Base-by-base conservation (phyloP, 805 yeast species). In the Wickerhamiella galacta region DNA sequence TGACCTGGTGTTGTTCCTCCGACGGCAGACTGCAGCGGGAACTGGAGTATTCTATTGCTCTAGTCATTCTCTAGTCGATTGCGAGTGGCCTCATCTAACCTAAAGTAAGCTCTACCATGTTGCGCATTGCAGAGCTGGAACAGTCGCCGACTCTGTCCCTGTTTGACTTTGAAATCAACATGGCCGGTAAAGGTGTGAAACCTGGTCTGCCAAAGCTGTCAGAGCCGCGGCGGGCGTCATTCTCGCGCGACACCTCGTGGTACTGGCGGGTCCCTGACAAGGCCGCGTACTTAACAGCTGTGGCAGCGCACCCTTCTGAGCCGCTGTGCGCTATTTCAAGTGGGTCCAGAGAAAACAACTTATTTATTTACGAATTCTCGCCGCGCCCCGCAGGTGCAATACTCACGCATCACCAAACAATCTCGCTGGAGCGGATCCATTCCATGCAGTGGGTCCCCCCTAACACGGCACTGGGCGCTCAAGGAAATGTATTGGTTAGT, bases 341-440 rank as follows among this genome's bases (percentile, higher is more conserved):
- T 36, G 76, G 70, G 4, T 58, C 61, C 31, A 30, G 42, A 6
- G 54, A 51, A 9, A 52, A 61, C 39, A 70, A 71, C 41, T 54
- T 70, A 35, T 70, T 62, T 39, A 58, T 70, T 21, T 71, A 70
- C 45, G 72, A 66, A 37, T 54, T 69, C 32, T 64, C 61, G 35
- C 34, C 47, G 21, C 40, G 34, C 19, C 38, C 31, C 16, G 29
- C 38, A 7, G 50, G 54, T 27, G 52, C 57, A 32, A 58, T 56
- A 33, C 51, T 69, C 36, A 65, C 69, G 23, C 77, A 70, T 51
- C 72, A 70, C 47, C 70, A 66, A 45, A 70, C 77, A 8, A 64
- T 70, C 31, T 47, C 70, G 1, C 56, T 71, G 30, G 72, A 75
- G 3, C 60, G 62, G 35, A 66, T 71, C 32, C 61, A 64, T 45